Conservation (phyloP, 306 rosid species). For the Vachellia collinsii region DNA sequence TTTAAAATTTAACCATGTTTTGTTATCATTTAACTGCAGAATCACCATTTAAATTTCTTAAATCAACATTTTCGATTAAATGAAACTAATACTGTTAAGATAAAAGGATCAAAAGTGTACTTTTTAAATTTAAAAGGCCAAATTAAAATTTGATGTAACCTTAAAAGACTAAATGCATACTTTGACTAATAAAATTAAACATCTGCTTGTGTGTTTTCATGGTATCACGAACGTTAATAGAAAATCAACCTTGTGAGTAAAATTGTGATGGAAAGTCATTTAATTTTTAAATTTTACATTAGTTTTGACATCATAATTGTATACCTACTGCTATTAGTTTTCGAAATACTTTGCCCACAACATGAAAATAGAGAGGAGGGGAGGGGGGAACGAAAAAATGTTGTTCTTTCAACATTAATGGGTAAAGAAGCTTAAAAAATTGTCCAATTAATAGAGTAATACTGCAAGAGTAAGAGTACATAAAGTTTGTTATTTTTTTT, state of each 20-base stretch:
- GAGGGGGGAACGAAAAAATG: background rate
- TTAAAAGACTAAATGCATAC: no score
- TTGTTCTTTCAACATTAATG: background rate
- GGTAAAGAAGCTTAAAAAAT: background rate
- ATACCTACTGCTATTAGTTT: background rate
- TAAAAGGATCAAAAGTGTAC: no score
- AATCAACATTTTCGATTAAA: no score
- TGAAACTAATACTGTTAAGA: no score
- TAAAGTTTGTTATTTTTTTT: background rate
- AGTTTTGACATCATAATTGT: background rate
- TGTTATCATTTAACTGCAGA: no score
- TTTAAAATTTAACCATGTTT: no score
- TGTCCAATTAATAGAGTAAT: background rate
- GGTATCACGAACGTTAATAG: background rate
- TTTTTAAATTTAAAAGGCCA: no score
- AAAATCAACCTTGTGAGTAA: background rate
- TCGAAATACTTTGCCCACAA: background rate
- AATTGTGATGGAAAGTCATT: no score
- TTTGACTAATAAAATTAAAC: background rate
- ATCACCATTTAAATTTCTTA: no score
- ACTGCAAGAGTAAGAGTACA: background rate
- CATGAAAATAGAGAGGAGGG: background rate
- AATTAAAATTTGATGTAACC: no score
- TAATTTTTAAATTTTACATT: no score
- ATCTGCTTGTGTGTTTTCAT: background rate